phyloP scores from a whole-genome alignment of 2,329 filamentous ascomycete species.

The Aspergillus sp. region DNA sequence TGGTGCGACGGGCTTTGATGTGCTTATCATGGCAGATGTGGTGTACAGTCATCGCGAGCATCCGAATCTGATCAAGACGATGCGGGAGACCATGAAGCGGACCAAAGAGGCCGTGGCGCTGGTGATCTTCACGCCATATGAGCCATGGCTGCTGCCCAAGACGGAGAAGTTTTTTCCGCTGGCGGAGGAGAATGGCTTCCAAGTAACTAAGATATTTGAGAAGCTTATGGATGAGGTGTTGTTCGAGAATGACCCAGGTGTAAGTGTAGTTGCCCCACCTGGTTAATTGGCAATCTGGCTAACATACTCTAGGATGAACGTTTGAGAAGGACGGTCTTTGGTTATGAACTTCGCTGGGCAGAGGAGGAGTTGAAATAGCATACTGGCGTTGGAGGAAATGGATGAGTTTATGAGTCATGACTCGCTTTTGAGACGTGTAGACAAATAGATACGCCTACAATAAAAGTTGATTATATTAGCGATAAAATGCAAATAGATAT shows the following conservation, averaged over 20 bases:
- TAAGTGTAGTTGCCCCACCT: slow-evolving; percentile 38
- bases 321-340: slow-evolving; percentile 78
- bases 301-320: slow-evolving; percentile 63
- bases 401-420: no score
- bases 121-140: slow-evolving; percentile 93
- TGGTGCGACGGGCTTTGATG: slow-evolving; percentile 62
- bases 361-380: slow-evolving; percentile 31
- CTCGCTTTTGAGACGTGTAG: no score
- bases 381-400: neutral
- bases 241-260: slow-evolving; percentile 84
- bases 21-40: slow-evolving; percentile 83
- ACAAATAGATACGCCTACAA: no score
- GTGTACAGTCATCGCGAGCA: slow-evolving; percentile 92
- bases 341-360: slow-evolving; percentile 71
- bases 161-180: slow-evolving; percentile 86
- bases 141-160: slow-evolving; percentile 84
- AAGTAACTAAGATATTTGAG: slow-evolving; percentile 78
- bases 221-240: slow-evolving; percentile 80
- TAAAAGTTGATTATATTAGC: no score
- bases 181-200: slow-evolving; percentile 69
- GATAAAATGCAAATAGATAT: no score
- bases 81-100: slow-evolving; percentile 66
- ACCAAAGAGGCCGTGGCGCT: slow-evolving; percentile 63
- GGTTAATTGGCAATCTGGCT: slow-evolving; percentile 11
- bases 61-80: slow-evolving; percentile 70